Evolutionary conservation across 75 land plant genomes (phyloP), one percentile per base, ranked within the genome.

Genomic region (Selaginella tamariscina): DNA sequence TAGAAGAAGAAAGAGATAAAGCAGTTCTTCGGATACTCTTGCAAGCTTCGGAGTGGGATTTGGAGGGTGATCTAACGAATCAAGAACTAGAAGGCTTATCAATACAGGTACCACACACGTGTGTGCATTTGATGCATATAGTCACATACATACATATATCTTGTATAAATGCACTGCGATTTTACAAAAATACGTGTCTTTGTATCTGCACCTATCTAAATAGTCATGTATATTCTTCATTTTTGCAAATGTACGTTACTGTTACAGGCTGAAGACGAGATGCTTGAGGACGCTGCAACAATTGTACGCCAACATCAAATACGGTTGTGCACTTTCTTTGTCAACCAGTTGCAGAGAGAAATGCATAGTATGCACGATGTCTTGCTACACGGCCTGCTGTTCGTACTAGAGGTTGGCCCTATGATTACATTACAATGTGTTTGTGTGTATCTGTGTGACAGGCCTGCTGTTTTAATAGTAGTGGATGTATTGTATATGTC

Each of bases 1-100:
- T 86, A 60, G 98, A 93, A 69, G 82, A 79, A 60, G 84, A 84
- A 65, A 83, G 98, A 64, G 98, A 93, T 57, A 89, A 78, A 77
- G 65, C 77, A 62, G 95, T 93, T 60, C 76, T 93, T 64, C 69
- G 82, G 70, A 81, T 93, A 30, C 79, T 93, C 28, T 71, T 93
- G 64, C 76, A 83, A 60, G 98, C 98, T 57, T 89, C 98, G 33
- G 72, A 84, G 62, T 69, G 88, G 78, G 89, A 92, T 64, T 23
- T 22, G 30, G 15, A 22, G 26, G 69, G 66, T 21, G 29, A 30
- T n/a, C 67, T 26, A 1, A 44, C 23, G 20, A 73, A 67, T 26
- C 75, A 69, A 22, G 77, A 75, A 57, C 60, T 71, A 9, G 59
- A 28, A 18, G 60, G 24, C 9, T n/a, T n/a, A n/a, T n/a, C n/a